These are phyloP conservation scores for Taiozyma onychis DNA, from an alignment of 1,139 yeast genomes.

Conservation along the genomic window DNA sequence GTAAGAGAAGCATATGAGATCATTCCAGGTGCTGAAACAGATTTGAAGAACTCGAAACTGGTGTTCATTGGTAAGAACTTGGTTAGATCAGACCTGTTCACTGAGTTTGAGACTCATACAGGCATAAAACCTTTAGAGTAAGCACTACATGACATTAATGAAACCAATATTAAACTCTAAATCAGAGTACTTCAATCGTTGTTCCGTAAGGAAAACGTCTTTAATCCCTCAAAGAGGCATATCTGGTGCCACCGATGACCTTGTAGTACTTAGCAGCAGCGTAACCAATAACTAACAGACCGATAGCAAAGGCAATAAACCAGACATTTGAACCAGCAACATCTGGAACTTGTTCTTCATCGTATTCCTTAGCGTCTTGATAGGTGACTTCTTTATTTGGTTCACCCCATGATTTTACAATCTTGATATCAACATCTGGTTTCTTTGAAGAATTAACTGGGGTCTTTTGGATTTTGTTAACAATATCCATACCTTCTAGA, in stretches of 20 bases:
- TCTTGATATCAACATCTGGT: conserved; percentile 48
- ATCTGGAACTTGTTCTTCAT: conserved; percentile 17
- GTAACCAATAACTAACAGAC: conserved; percentile 13
- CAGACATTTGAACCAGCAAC: conserved; percentile 14
- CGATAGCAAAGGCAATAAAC: conserved; percentile 16
- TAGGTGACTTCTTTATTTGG: conserved; percentile 19
- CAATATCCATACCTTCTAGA: conserved; percentile 57
- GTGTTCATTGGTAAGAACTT: conserved; percentile 80
- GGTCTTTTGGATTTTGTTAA: conserved; percentile 44
- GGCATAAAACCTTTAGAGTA: conserved; percentile 6
- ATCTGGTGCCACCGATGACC: conserved; percentile 10
- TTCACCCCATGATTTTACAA: conserved; percentile 33
- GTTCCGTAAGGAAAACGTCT: not conserved
- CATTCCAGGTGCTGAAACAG: conserved; percentile 43
- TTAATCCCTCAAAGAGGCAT: conserved; percentile 23
- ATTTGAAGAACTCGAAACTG: conserved; percentile 42
- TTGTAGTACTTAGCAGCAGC: conserved; percentile 9
- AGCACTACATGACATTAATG: not conserved
- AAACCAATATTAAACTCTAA: not conserved
- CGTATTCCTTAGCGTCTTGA: conserved; percentile 19
- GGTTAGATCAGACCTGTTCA: conserved; percentile 28
- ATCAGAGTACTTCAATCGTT: not conserved
- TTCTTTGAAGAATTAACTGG: conserved; percentile 44
- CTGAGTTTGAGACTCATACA: conserved; percentile 17
- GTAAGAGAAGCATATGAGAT: conserved; percentile 90